phyloP scores from a whole-genome alignment of 2,329 filamentous ascomycete genomes.

The Pseudohalonectria lignicola region DNA sequence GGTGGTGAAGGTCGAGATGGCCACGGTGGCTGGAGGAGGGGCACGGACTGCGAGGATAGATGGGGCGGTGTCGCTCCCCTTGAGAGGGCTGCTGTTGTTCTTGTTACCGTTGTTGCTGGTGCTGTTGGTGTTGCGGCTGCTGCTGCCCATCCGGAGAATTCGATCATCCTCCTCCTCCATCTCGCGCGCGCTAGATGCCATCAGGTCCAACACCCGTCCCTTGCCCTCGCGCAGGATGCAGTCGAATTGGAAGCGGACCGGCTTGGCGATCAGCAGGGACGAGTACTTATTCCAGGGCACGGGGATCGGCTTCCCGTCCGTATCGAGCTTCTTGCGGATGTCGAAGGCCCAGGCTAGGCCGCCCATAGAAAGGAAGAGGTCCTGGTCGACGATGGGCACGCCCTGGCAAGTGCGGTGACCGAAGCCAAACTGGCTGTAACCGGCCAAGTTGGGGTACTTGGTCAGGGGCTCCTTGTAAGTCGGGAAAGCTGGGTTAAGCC shows the following conservation, averaged over 20 bases:
- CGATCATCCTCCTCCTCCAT: conserved; percentile 2
- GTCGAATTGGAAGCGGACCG: conserved; percentile 25
- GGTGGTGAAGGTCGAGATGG: no score
- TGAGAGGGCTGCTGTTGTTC: not conserved
- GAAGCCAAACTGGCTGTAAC: conserved; percentile 39
- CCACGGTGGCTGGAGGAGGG: no score
- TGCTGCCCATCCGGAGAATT: not conserved
- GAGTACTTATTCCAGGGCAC: conserved; percentile 33
- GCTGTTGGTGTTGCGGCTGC: no score
- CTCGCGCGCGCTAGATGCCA: conserved; percentile 1
- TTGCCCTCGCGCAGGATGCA: conserved; percentile 14
- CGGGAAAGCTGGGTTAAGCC: conserved; percentile 23
- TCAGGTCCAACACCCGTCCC: conserved; percentile 1
- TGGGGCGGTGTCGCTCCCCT: not conserved
- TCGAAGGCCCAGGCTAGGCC: conserved; percentile 40
- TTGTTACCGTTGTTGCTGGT: not conserved
- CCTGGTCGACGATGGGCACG: conserved; percentile 27
- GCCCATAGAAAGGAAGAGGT: conserved; percentile 26
- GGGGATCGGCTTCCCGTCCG: conserved; percentile 26
- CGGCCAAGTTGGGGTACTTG: conserved; percentile 23
- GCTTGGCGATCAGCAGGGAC: conserved; percentile 32
- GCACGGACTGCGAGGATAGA: no score
- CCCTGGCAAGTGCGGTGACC: conserved; percentile 37
- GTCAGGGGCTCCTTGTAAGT: conserved; percentile 28
- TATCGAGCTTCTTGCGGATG: conserved; percentile 26